These are phyloP conservation scores for Fusarium euwallaceae DNA, from an alignment of 2,329 filamentous ascomycete species.

Conservation along the genomic window DNA sequence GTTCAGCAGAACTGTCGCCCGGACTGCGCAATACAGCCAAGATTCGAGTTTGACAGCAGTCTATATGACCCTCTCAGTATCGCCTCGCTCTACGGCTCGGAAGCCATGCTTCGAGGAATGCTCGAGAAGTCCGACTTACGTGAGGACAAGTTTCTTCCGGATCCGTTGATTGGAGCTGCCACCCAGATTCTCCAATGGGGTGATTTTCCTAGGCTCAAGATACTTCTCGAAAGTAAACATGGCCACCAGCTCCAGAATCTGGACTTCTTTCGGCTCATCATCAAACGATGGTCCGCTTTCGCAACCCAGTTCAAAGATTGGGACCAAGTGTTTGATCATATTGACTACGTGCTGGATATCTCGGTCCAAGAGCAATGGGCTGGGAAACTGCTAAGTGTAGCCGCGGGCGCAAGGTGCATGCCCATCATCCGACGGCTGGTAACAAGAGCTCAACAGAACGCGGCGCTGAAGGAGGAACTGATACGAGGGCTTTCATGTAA, in stretches of 20 bases:
- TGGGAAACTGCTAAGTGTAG: conserved; percentile 42
- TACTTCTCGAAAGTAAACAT: conserved; percentile 22
- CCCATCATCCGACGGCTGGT: conserved; percentile 27
- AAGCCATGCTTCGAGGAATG: conserved; percentile 44
- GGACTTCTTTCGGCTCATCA: conserved; percentile 30
- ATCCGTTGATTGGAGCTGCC: conserved; percentile 37
- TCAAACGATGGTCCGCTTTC: conserved; percentile 22
- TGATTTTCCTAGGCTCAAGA: conserved; percentile 39
- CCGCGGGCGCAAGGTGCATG: conserved; percentile 42
- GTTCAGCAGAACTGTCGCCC: conserved; percentile 50
- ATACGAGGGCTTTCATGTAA: not conserved
- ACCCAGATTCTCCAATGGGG: conserved; percentile 47
- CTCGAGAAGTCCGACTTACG: conserved; percentile 24
- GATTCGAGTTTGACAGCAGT: conserved; percentile 48
- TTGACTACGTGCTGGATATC: conserved; percentile 15
- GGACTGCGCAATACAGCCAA: conserved; percentile 46
- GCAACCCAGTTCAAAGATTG: not conserved
- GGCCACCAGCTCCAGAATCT: conserved; percentile 39
- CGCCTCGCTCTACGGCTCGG: conserved; percentile 51
- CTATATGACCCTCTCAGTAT: conserved; percentile 53
- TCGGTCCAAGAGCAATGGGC: conserved; percentile 45
- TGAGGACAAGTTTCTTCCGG: conserved; percentile 8
- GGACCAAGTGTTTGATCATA: conserved; percentile 6
- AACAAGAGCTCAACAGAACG: not conserved
- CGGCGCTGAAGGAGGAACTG: conserved; percentile 3